Conservation (phyloP, 257 asterid genomes). For the Perilla frutescens region DNA sequence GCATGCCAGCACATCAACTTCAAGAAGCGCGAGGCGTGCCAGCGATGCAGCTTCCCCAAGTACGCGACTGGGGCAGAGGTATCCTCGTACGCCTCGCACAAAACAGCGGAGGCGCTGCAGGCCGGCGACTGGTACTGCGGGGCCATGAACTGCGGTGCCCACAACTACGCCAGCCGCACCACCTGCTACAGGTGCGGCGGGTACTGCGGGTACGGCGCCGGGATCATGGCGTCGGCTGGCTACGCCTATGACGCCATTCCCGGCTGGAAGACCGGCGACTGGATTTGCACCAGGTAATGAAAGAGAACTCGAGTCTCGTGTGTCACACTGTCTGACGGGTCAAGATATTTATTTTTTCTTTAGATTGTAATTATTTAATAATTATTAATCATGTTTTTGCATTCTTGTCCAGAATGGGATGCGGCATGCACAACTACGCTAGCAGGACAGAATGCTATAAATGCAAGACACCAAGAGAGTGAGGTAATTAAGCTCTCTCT, state of each 20-base stretch:
- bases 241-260: constrained; percentile 65
- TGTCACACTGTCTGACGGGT: no score
- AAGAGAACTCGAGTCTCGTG: no score
- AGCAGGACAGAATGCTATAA: constrained; percentile 34
- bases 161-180: constrained; percentile 84
- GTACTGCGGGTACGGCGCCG: constrained; percentile 54
- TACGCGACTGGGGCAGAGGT: constrained; percentile 56
- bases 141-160: constrained; percentile 68
- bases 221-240: constrained; percentile 49
- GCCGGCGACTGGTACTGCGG: constrained; percentile 90
- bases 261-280: constrained; percentile 91
- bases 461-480: constrained; percentile 33
- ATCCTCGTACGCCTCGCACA: constrained; percentile 51
- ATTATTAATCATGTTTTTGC: neutral
- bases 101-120: constrained; percentile 45
- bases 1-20: constrained; percentile 87
- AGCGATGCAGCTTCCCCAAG: constrained; percentile 76
- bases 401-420: constrained; percentile 21
- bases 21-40: constrained; percentile 78
- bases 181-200: constrained; percentile 72
- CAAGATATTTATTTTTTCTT: neutral
- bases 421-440: constrained; percentile 36
- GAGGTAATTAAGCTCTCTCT: neutral
- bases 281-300: constrained; percentile 72
- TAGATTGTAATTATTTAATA: neutral